Evolutionary conservation across 169 alveolate species (phyloP).

Genomic region (Cryptosporidium felis): DNA sequence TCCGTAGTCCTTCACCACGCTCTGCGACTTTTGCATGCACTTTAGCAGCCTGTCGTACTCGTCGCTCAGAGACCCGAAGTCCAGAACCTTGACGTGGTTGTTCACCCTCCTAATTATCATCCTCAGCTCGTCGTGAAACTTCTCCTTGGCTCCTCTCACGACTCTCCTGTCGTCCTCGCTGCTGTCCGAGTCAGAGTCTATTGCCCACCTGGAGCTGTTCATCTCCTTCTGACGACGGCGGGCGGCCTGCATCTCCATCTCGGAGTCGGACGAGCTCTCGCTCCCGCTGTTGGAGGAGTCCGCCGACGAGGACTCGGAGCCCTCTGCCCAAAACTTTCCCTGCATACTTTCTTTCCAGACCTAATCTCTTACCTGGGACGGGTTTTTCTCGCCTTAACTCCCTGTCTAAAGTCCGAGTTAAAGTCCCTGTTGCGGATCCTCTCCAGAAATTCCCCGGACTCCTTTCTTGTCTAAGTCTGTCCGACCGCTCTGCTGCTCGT

Average conservation of each 20-base stretch:
- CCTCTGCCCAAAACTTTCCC: conserved; percentile 88
- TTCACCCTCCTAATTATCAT: conserved; percentile 76
- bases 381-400: too few relatives aligned
- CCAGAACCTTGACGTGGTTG: conserved; percentile 79
- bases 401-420: too few relatives aligned
- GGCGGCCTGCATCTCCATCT: conserved; percentile 37
- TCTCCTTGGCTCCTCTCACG: conserved; percentile 83
- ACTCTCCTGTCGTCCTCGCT: conserved; percentile 85
- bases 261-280: conserved; percentile 38
- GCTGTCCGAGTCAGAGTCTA: conserved; percentile 74
- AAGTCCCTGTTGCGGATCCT: too few relatives aligned
- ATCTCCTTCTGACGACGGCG: conserved; percentile 60
- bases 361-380: too few relatives aligned
- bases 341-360: conserved; percentile 81
- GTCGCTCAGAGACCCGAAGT: conserved; percentile 79
- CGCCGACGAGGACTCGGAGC: conserved; percentile 77
- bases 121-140: conserved; percentile 80
- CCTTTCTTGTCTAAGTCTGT: too few relatives aligned
- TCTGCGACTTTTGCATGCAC: conserved; percentile 77
- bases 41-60: conserved; percentile 82
- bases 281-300: conserved; percentile 72
- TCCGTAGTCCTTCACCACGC: conserved; percentile 73
- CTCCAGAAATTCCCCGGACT: too few relatives aligned
- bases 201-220: conserved; percentile 76
- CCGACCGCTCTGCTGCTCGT: too few relatives aligned